Evolutionary conservation across 2,329 filamentous ascomycete genomes (phyloP).

Genomic region (Sporothrix inflata): DNA sequence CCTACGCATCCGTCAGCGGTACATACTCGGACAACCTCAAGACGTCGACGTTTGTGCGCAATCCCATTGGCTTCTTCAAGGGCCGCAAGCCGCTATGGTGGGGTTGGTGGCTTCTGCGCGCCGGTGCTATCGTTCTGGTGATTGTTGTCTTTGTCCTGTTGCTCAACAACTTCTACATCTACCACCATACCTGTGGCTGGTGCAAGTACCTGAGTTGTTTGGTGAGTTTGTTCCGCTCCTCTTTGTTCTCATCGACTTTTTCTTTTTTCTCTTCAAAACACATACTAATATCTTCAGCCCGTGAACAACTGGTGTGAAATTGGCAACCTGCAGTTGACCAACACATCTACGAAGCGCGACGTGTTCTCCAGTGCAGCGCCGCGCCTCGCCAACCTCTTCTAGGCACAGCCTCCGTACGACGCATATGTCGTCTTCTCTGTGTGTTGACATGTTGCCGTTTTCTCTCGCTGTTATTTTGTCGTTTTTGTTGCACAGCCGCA

Average conservation of each 20-base stretch:
- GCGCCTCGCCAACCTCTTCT: conserved; percentile 23
- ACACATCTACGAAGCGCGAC: conserved; percentile 37
- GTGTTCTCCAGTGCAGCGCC: conserved; percentile 24
- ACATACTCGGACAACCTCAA: conserved; percentile 49
- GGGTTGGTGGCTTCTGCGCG: conserved; percentile 92
- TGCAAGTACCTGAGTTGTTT: conserved; percentile 95
- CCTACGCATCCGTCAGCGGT: conserved; percentile 70
- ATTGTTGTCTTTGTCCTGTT: conserved; percentile 85
- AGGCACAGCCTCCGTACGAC: neutral
- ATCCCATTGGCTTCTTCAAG: conserved; percentile 80
- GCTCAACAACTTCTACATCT: conserved; percentile 87
- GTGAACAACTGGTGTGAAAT: conserved; percentile 70
- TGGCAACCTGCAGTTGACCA: conserved; percentile 41
- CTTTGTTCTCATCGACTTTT: neutral
- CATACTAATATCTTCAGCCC: conserved; percentile 47
- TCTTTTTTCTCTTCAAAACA: neutral
- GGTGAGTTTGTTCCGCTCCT: conserved; percentile 61
- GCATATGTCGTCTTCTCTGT: neutral
- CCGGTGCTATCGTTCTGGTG: conserved; percentile 75
- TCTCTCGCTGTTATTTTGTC: too few species aligned
- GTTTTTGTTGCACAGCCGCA: neutral
- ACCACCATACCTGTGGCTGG: conserved; percentile 78
- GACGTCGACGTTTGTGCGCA: conserved; percentile 60
- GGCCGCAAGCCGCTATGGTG: conserved; percentile 93
- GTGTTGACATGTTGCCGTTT: too few species aligned